Percentiles rank a stretch among this genome's conserved stretches.
Evolutionary conservation across 1,284 basidiomycete genomes (phyloP).

Genomic region (Xanthoconium separans): DNA sequence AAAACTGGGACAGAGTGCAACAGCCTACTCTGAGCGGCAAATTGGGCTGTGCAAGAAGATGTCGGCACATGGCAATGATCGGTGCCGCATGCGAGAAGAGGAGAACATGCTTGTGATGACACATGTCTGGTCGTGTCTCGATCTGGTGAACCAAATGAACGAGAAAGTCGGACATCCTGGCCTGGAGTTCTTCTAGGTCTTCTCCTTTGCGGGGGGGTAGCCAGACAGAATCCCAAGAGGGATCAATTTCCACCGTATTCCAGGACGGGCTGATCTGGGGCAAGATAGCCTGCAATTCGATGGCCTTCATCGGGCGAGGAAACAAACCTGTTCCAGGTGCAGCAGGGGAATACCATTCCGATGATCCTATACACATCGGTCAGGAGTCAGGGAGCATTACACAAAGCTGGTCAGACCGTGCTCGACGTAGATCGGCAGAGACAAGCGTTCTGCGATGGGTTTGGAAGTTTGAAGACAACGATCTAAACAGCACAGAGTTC

Average conservation of each 20-base stretch:
- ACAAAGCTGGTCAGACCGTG: constrained; percentile 52
- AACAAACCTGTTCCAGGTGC: constrained; percentile 66
- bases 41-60: constrained; percentile 51
- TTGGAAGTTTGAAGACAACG: constrained; percentile 80
- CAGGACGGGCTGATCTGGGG: constrained; percentile 60
- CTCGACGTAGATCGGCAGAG: constrained; percentile 70
- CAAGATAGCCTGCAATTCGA: constrained; percentile 49
- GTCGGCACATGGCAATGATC: constrained; percentile 66
- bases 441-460: constrained; percentile 61
- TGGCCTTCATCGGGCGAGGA: constrained; percentile 60
- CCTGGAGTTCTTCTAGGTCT: constrained; percentile 60
- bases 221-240: constrained; percentile 61
- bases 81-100: constrained; percentile 82
- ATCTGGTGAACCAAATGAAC: constrained; percentile 50
- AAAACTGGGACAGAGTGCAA: constrained; percentile 61
- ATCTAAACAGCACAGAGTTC: constrained; percentile 44
- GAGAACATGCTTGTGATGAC: constrained; percentile 51
- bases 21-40: constrained; percentile 64
- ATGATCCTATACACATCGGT: constrained; percentile 50
- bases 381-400: neutral
- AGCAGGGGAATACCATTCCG: constrained; percentile 85
- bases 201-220: constrained; percentile 76
- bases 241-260: constrained; percentile 62
- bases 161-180: constrained; percentile 56
- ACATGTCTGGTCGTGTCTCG: constrained; percentile 40